Evolutionary conservation across 176 grass and related monocot species (phyloP).

Genomic region (Calamus simplicifolius): DNA sequence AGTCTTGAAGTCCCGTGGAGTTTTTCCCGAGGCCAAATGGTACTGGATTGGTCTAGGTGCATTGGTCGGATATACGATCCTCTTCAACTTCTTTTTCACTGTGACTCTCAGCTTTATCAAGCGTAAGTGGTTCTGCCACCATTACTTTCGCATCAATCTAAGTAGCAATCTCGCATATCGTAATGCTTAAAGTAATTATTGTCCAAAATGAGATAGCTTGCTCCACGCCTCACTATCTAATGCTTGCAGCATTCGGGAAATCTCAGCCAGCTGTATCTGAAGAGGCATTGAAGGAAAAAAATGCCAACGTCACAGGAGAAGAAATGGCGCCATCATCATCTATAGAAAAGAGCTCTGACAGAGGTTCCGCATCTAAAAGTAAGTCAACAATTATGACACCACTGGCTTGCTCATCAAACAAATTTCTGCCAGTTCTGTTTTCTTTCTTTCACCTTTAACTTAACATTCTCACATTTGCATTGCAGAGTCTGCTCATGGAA

Average conservation of each 20-base stretch:
- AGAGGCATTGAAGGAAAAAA: conserved; percentile 47
- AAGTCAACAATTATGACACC: conserved; percentile 2
- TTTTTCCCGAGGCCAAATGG: too few relatives aligned
- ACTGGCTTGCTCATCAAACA: not conserved
- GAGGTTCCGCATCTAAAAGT: conserved; percentile 21
- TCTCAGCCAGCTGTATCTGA: conserved; percentile 52
- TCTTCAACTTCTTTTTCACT: conserved; percentile 76
- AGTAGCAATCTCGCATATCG: too few relatives aligned
- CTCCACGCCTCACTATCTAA: not conserved
- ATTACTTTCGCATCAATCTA: not conserved
- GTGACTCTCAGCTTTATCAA: conserved; percentile 57
- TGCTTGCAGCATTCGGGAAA: conserved; percentile 45
- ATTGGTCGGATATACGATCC: not conserved
- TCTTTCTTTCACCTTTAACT: too few relatives aligned
- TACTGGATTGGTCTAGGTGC: too few relatives aligned
- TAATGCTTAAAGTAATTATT: too few relatives aligned
- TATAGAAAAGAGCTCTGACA: conserved; percentile 19
- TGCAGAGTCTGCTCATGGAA: too few relatives aligned
- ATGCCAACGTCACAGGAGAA: conserved; percentile 54
- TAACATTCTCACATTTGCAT: too few relatives aligned
- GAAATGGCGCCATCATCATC: conserved; percentile 34
- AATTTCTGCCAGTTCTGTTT: not conserved
- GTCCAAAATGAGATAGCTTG: not conserved
- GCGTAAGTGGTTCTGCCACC: conserved; percentile 25
- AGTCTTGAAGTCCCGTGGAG: conserved; percentile 25